These are phyloP conservation scores for Epichloe coenophiala DNA, from an alignment of 2,329 filamentous ascomycete genomes.

Conservation along the genomic window DNA sequence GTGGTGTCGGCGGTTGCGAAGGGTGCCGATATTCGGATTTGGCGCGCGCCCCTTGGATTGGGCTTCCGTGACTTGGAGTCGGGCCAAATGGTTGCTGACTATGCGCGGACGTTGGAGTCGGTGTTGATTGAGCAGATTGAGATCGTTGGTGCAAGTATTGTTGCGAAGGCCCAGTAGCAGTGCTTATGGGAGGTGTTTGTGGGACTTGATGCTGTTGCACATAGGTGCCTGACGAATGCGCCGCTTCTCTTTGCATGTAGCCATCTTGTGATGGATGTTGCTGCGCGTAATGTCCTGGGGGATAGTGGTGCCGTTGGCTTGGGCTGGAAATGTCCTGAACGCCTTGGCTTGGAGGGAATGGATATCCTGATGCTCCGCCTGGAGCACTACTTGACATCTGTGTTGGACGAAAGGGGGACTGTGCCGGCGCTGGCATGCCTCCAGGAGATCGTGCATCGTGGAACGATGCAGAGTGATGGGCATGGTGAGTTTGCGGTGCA, in stretches of 20 bases:
- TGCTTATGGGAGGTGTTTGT: conserved; percentile 36
- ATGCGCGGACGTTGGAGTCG: conserved; percentile 49
- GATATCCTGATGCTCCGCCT: conserved; percentile 31
- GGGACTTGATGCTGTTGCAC: conserved; percentile 29
- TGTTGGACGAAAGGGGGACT: conserved; percentile 33
- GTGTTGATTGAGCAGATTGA: conserved; percentile 43
- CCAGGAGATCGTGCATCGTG: conserved; percentile 39
- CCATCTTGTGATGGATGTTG: conserved; percentile 29
- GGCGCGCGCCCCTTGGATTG: conserved; percentile 31
- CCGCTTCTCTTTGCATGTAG: conserved; percentile 27
- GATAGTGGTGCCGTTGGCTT: conserved; percentile 38
- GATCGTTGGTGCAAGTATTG: conserved; percentile 34
- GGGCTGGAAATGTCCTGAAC: conserved; percentile 34
- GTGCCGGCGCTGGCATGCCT: conserved; percentile 19
- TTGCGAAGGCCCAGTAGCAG: conserved; percentile 23
- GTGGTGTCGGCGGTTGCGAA: conserved; percentile 42
- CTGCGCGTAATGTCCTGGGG: conserved; percentile 27
- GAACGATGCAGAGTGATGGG: conserved; percentile 26
- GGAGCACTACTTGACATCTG: conserved; percentile 28
- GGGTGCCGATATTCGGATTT: conserved; percentile 30
- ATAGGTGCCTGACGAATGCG: conserved; percentile 25
- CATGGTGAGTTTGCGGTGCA: conserved; percentile 26
- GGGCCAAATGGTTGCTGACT: conserved; percentile 41
- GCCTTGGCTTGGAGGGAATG: conserved; percentile 33
- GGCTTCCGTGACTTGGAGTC: conserved; percentile 40